Percentiles rank a stretch among this genome's conserved stretches.
Evolutionary conservation across 2,329 filamentous ascomycete species (phyloP).

Genomic region (Cladosporium cucumerinum): DNA sequence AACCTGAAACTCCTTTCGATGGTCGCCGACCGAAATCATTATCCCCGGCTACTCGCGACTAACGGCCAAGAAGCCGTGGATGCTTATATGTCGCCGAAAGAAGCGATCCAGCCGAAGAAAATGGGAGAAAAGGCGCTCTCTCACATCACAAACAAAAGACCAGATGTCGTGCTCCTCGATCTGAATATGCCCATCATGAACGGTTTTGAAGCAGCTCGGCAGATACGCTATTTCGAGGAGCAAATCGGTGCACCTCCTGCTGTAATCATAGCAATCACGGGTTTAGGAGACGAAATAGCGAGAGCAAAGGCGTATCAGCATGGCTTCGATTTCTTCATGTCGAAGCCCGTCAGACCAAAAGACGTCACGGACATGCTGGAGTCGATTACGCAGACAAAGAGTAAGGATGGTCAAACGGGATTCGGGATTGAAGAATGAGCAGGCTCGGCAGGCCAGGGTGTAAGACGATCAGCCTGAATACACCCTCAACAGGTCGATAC

Average conservation of each 20-base stretch:
- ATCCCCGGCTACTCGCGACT: constrained; percentile 42
- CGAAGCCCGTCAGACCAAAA: constrained; percentile 35
- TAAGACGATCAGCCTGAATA: background rate
- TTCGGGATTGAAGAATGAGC: background rate
- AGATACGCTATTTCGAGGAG: constrained; percentile 33
- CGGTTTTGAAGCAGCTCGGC: constrained; percentile 35
- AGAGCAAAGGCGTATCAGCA: constrained; percentile 28
- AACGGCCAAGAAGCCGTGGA: constrained; percentile 51
- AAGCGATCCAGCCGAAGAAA: background rate
- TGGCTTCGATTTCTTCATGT: constrained; percentile 31
- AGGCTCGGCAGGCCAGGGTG: background rate
- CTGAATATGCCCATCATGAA: constrained; percentile 34
- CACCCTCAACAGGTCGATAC: background rate
- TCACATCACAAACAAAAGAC: background rate
- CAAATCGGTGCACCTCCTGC: constrained; percentile 19
- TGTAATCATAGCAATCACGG: constrained; percentile 26
- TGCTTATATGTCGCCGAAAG: constrained; percentile 33
- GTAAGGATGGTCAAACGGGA: too few species aligned
- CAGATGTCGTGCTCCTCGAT: constrained; percentile 49
- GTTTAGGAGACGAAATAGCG: constrained; percentile 20
- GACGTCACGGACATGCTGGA: constrained; percentile 32
- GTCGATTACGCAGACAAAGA: background rate
- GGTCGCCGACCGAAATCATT: constrained; percentile 35
- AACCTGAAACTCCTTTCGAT: constrained; percentile 33
- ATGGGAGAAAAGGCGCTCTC: background rate